A percentile compares a stretch with the other conserved stretches of the same genome.
Conservation (phyloP, 1,139 yeast species). For the Kodamaea fungicola region DNA sequence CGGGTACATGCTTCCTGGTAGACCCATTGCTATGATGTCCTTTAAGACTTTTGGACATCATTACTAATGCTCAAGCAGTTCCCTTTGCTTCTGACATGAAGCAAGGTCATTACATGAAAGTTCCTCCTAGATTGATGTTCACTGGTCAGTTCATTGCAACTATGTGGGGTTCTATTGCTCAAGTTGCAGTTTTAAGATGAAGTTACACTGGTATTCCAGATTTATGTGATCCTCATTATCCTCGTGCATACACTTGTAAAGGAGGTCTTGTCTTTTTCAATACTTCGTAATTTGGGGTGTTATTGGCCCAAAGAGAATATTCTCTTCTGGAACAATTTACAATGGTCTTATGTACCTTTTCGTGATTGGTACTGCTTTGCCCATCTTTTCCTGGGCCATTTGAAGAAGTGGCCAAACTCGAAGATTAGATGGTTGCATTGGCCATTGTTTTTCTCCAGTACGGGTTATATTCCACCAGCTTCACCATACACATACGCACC, state of each 20-base stretch:
- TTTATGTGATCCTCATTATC: slow-evolving; percentile 25
- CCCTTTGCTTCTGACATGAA: slow-evolving; percentile 35
- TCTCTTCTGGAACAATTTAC: slow-evolving; percentile 37
- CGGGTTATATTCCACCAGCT: slow-evolving; percentile 48
- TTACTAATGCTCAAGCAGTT: slow-evolving; percentile 31
- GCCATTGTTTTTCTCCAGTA: slow-evolving; percentile 48
- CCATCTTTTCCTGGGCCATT: slow-evolving; percentile 44
- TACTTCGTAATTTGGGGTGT: slow-evolving; percentile 35
- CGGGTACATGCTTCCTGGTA: slow-evolving; percentile 19
- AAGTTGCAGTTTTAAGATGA: slow-evolving; percentile 27
- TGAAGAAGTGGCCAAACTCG: slow-evolving; percentile 48
- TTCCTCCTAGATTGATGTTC: slow-evolving; percentile 33
- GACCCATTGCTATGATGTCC: slow-evolving; percentile 16
- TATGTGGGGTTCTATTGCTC: slow-evolving; percentile 21
- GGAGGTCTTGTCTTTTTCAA: slow-evolving; percentile 28
- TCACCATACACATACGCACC: slow-evolving; percentile 44
- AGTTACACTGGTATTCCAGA: slow-evolving; percentile 22
- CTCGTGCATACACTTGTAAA: slow-evolving; percentile 30
- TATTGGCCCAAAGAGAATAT: slow-evolving; percentile 33
- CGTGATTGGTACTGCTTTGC: slow-evolving; percentile 35
- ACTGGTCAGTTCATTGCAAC: slow-evolving; percentile 30
- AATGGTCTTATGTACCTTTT: slow-evolving; percentile 40
- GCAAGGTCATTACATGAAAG: slow-evolving; percentile 29
- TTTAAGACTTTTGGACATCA: slow-evolving; percentile 18
- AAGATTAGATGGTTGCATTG: slow-evolving; percentile 43